A percentile compares a stretch with the other conserved stretches of the same genome.
Conservation (phyloP, 2,329 filamentous ascomycete species). For the Annulohypoxylon truncatum region DNA sequence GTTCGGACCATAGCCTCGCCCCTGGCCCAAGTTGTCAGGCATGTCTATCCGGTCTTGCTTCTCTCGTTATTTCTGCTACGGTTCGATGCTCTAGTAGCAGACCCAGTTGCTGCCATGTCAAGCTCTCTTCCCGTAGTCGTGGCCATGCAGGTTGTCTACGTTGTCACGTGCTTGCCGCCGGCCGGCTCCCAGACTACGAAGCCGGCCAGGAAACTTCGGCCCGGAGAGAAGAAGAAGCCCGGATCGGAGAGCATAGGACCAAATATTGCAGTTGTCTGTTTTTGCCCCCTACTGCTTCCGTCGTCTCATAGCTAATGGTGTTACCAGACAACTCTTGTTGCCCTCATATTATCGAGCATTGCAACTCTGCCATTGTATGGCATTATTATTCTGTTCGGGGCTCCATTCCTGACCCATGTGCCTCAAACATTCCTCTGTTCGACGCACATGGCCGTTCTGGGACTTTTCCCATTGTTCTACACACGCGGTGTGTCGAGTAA, state of each 20-base stretch:
- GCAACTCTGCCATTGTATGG: slow-evolving; percentile 59
- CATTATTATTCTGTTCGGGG: slow-evolving; percentile 87
- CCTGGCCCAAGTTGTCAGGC: slow-evolving; percentile 64
- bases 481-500: slow-evolving; percentile 79
- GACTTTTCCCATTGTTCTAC: slow-evolving; percentile 84
- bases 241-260: slow-evolving; percentile 55
- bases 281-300: background rate
- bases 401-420: slow-evolving; percentile 85
- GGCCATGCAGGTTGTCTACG: slow-evolving; percentile 72
- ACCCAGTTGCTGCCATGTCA: slow-evolving; percentile 74
- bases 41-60: slow-evolving; percentile 76
- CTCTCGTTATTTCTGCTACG: slow-evolving; percentile 71
- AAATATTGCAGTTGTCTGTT: slow-evolving; percentile 61
- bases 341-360: slow-evolving; percentile 65
- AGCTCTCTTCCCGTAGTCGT: slow-evolving; percentile 71
- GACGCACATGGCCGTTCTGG: slow-evolving; percentile 82
- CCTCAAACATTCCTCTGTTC: slow-evolving; percentile 83
- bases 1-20: slow-evolving; percentile 54
- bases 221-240: slow-evolving; percentile 66
- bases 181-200: slow-evolving; percentile 61
- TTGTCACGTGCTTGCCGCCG: slow-evolving; percentile 71
- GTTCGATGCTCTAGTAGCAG: slow-evolving; percentile 74
- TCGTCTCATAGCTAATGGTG: slow-evolving; percentile 43
- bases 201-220: slow-evolving; percentile 61
- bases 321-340: slow-evolving; percentile 75